Evolutionary conservation across 1,284 basidiomycete species (phyloP).

Genomic region (Tausonia pullulans): DNA sequence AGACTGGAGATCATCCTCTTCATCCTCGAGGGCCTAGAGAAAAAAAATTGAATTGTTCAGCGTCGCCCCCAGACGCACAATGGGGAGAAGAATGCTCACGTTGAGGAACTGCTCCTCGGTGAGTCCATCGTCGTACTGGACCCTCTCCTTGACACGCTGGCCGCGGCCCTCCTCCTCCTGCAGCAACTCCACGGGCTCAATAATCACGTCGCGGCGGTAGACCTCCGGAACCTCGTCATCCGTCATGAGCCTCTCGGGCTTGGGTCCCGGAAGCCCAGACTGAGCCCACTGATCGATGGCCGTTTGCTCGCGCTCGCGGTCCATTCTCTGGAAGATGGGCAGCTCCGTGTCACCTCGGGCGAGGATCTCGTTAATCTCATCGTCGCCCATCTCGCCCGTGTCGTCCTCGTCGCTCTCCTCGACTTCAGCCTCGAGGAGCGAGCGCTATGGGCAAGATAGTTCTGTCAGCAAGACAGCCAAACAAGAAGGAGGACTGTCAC

Average conservation of each 20-base stretch:
- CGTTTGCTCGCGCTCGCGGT: constrained; percentile 67
- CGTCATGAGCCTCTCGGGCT: constrained; percentile 68
- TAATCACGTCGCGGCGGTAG: constrained; percentile 53
- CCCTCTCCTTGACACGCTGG: constrained; percentile 66
- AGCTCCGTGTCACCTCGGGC: constrained; percentile 75
- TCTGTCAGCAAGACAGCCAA: constrained; percentile 14
- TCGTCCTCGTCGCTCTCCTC: constrained; percentile 87
- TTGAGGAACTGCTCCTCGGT: constrained; percentile 89
- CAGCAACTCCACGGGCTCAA: constrained; percentile 30
- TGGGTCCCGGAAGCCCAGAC: constrained; percentile 63
- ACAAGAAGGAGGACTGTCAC: constrained; percentile 25
- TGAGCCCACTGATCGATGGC: constrained; percentile 59
- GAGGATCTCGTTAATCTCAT: constrained; percentile 90
- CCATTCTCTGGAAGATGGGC: constrained; percentile 71
- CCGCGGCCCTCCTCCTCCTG: constrained; percentile 71
- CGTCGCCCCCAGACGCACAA: background rate
- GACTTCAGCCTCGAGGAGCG: constrained; percentile 75
- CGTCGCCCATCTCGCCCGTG: constrained; percentile 83
- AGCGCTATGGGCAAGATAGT: constrained; percentile 44
- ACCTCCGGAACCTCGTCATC: constrained; percentile 86
- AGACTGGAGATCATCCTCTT: constrained; percentile 62
- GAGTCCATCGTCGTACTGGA: constrained; percentile 89
- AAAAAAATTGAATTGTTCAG: background rate
- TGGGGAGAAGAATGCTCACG: constrained; percentile 17
- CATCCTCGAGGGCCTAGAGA: constrained; percentile 59